phyloP scores from a whole-genome alignment of 2,329 filamentous ascomycete genomes.

The Aspergillus terreus region DNA sequence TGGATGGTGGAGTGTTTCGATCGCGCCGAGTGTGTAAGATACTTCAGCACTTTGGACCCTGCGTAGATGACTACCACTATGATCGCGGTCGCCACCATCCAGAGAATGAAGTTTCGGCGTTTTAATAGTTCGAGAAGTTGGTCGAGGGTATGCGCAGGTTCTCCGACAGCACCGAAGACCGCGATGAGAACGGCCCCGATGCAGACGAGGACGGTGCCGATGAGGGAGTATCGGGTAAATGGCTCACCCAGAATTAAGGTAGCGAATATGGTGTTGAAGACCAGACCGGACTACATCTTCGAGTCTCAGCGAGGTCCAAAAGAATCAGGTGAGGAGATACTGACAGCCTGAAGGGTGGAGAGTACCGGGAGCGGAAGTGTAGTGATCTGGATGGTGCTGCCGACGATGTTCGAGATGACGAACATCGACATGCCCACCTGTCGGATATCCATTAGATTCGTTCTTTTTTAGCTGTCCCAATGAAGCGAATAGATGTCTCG shows the following conservation, averaged over 20 bases:
- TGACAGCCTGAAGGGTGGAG: slow-evolving; percentile 81
- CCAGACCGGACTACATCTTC: slow-evolving; percentile 67
- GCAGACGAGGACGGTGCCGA: slow-evolving; percentile 84
- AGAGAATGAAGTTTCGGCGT: slow-evolving; percentile 72
- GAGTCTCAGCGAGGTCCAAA: slow-evolving; percentile 9
- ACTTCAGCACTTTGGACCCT: slow-evolving; percentile 47
- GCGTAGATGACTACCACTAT: slow-evolving; percentile 67
- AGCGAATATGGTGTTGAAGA: slow-evolving; percentile 98
- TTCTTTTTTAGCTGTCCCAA: background rate
- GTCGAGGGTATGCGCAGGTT: slow-evolving; percentile 81
- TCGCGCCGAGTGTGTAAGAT: slow-evolving; percentile 30
- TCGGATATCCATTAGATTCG: slow-evolving; percentile 10
- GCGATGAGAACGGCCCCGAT: slow-evolving; percentile 87
- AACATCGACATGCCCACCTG: slow-evolving; percentile 92
- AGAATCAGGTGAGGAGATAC: slow-evolving; percentile 17
- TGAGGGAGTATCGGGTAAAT: slow-evolving; percentile 89
- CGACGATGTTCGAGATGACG: slow-evolving; percentile 86
- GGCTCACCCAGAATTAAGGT: slow-evolving; percentile 88
- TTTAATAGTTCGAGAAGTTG: slow-evolving; percentile 75
- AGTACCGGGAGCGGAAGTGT: slow-evolving; percentile 90
- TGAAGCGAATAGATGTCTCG: background rate
- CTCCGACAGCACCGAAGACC: slow-evolving; percentile 87
- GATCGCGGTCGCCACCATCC: slow-evolving; percentile 79
- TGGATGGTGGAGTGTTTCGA: slow-evolving; percentile 37
- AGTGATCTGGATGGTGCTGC: slow-evolving; percentile 95